Evolutionary conservation across 108 stramenopile species (phyloP), one percentile per base, ranked within the genome.

Genomic region (Skeletonema menzelii): DNA sequence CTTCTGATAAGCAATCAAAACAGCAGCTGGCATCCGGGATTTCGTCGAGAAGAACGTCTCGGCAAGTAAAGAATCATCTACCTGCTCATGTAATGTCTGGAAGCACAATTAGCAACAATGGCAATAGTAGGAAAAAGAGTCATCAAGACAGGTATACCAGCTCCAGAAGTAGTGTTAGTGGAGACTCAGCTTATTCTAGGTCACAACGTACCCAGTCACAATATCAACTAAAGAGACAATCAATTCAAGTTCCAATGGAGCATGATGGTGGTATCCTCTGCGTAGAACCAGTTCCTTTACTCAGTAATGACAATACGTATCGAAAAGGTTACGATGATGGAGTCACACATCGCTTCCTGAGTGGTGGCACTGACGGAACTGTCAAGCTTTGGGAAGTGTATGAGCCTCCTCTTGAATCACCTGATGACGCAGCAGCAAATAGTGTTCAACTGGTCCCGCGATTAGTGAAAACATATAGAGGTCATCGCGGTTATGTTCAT

Each of bases 181-280:
- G 49, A 24, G 22, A 53, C 49, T 22, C 49, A n/a, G 22, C 58
- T 59, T 59, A 28, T 32, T 31, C 28, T 4, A 31, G 6, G 8
- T 35, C 61, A n/a, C 61, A 35, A 12, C 14, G n/a, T 62, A 20
- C 61, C 4, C 30, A 27, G 13, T 13, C 40, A 15, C 40, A 42
- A 35, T 28, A 59, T 59, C 8, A 28, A 24, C 60, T 6, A 35
- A 27, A 15, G 62, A 27, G 4, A 17, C 38, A 34, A 64, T 32
- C 53, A 14, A 10, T 57, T 28, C 37, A 35, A 35, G 61, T 30
- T 12, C 75, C 75, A 38, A 76, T 76, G 75, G 67, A 76, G 28
- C 75, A 76, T 35, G 75, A 76, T 58, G 75, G 75, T 13, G 75
- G 75, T 0, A 57, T 76, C 11, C 42, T 67, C 4, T 69, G 68